Conservation (phyloP, 179 eudicot species). For the Actinidia arguta region DNA sequence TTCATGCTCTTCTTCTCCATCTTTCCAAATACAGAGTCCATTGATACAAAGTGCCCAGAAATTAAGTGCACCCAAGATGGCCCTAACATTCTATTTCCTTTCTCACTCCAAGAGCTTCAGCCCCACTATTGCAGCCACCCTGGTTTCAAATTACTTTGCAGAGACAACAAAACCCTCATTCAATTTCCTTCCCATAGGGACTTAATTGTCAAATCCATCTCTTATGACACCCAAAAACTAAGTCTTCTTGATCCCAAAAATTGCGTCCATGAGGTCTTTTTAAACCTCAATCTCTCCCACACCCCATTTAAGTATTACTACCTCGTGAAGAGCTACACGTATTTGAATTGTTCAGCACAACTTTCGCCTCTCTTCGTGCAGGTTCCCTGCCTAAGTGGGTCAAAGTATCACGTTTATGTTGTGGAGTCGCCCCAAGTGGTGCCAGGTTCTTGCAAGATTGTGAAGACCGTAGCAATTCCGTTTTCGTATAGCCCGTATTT, state of each 20-base stretch:
- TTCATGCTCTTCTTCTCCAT: conserved; percentile 28
- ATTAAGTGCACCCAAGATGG: conserved; percentile 18
- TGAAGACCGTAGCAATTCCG: conserved; percentile 39
- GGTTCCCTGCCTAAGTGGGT: conserved; percentile 42
- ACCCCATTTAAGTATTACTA: conserved; percentile 37
- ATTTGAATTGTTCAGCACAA: conserved; percentile 37
- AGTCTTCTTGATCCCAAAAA: conserved; percentile 37
- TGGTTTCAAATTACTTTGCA: conserved; percentile 33
- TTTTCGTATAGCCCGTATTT: conserved; percentile 44
- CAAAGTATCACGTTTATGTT: conserved; percentile 35
- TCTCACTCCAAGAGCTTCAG: conserved; percentile 20
- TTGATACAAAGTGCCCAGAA: background rate
- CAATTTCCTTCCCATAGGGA: conserved; percentile 38
- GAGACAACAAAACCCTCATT: conserved; percentile 33
- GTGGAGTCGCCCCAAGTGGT: conserved; percentile 18
- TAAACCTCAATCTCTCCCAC: conserved; percentile 37
- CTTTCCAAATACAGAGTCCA: conserved; percentile 14
- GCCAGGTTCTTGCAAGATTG: conserved; percentile 32
- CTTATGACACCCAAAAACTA: conserved; percentile 31
- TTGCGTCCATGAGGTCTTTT: conserved; percentile 43
- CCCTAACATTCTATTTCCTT: conserved; percentile 34
- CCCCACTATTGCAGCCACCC: conserved; percentile 20
- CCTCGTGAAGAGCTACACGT: conserved; percentile 31
- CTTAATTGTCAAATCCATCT: conserved; percentile 41
- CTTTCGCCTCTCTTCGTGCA: conserved; percentile 23